Evolutionary conservation across 164 flowering plant species (phyloP).

Genomic region (Sextonia rubra): DNA sequence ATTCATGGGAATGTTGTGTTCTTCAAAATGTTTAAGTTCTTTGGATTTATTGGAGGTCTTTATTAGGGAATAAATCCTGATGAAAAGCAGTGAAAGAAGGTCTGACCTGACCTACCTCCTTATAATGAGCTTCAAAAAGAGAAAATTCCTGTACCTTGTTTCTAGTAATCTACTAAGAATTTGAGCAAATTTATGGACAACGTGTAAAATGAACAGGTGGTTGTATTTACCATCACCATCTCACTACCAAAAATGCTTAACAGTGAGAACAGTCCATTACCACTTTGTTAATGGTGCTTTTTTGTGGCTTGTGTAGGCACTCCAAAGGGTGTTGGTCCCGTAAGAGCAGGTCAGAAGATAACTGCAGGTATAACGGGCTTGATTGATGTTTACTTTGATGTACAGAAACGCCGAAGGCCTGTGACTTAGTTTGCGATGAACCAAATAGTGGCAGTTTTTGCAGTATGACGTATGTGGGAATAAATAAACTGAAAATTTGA

Average conservation of each 20-base stretch:
- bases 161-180: no score
- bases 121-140: no score
- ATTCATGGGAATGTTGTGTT: background rate
- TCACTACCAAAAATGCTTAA: no score
- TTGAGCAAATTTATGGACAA: no score
- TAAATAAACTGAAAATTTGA: no score
- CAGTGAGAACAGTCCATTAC: no score
- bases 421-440: background rate
- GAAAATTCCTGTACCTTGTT: no score
- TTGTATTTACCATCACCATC: no score
- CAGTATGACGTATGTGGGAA: no score
- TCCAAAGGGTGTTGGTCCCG: slow-evolving; percentile 92
- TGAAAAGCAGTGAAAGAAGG: no score
- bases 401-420: slow-evolving; percentile 47
- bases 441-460: background rate
- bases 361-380: slow-evolving; percentile 91
- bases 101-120: no score
- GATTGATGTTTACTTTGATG: slow-evolving; percentile 64
- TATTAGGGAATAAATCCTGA: background rate
- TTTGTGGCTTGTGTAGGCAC: slow-evolving; percentile 53
- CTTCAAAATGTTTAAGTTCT: background rate
- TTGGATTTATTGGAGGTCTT: background rate
- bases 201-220: no score
- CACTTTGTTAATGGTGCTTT: background rate
- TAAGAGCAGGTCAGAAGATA: slow-evolving; percentile 76